Conservation (phyloP, 164 flowering plant species). For the Annona squamosa region DNA sequence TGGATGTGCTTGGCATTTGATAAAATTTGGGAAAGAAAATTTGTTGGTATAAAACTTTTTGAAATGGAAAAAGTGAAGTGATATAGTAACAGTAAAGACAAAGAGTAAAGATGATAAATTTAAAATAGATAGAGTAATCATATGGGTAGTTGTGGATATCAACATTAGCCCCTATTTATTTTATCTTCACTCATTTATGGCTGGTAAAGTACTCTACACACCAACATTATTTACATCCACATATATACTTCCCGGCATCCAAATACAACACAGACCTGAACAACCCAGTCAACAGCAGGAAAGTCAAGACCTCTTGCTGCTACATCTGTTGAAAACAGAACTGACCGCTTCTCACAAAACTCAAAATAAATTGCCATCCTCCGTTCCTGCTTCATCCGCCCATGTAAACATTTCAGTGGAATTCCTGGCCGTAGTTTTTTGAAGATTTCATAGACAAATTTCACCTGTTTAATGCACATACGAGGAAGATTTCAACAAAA, state of each 20-base stretch:
- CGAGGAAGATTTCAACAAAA: background rate
- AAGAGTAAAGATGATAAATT: too few relatives aligned
- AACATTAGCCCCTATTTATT: too few relatives aligned
- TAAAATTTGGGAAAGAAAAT: too few relatives aligned
- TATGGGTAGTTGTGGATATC: too few relatives aligned
- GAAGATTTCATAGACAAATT: constrained; percentile 79
- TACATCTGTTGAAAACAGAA: constrained; percentile 87
- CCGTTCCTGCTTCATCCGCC: constrained; percentile 71
- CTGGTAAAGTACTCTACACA: too few relatives aligned
- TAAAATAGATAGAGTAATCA: too few relatives aligned
- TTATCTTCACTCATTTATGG: too few relatives aligned
- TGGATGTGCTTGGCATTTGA: background rate
- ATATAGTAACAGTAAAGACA: too few relatives aligned
- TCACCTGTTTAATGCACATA: constrained; percentile 41
- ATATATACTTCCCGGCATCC: background rate
- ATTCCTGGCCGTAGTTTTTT: constrained; percentile 91
- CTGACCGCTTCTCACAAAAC: constrained; percentile 63
- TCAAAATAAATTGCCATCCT: constrained; percentile 64
- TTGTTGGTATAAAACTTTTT: too few relatives aligned
- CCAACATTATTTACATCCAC: too few relatives aligned
- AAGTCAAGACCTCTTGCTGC: constrained; percentile 95
- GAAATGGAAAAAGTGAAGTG: too few relatives aligned
- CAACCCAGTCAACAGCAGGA: constrained; percentile 92
- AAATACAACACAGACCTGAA: constrained; percentile 47
- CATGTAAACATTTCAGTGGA: constrained; percentile 85